Evolutionary conservation across 495 filamentous ascomycete species (phyloP), one percentile per base, ranked within the genome.

Genomic region (Corynascus novoguineensis): DNA sequence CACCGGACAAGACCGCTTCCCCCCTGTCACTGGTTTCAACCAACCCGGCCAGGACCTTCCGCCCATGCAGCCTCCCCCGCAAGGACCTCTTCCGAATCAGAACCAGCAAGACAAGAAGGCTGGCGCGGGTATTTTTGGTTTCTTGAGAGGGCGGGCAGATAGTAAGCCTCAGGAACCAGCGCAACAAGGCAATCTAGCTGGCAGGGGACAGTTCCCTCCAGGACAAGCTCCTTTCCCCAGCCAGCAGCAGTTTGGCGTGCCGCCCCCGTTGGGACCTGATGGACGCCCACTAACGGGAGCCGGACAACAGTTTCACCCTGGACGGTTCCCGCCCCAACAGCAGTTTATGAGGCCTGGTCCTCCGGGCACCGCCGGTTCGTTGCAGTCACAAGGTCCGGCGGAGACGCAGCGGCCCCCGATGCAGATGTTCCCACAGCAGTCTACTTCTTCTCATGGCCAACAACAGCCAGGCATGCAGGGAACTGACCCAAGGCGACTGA

Each of bases 101-200:
- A 61, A 56, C 4, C 50, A 57, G 29, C 50, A 57, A 34, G 50
- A 25, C 4, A 55, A 57, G 12, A 69, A 68, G 25, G 50, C 62
- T 2, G 55, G 47, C 15, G 58, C 60, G 24, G 68, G 66, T 10
- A n/a, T 71, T 10, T 64, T 71, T 10, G 67, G 68, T 5, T 62
- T 68, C 24, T 58, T 71, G 42, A 69, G 54, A 44, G 60, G 62
- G 21, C 19, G 37, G 4, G 32, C 44, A 8, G 55, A 58, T 27
- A 32, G 44, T 21, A 58, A 55, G 46, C 5, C 55, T 1, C 49
- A 58, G 37, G 45, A 55, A 10, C 19, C 59, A n/a, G 27, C 49
- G 44, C 50, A 52, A 5, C 49, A 37, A 31, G 42, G 35, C 12
- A 55, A 51, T 25, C 51, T 32, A 12, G 10, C 37, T 14, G 58